These are phyloP conservation scores for Sistotremastrum suecicum DNA, from an alignment of 768 basidiomycete genomes.

Conservation along the genomic window DNA sequence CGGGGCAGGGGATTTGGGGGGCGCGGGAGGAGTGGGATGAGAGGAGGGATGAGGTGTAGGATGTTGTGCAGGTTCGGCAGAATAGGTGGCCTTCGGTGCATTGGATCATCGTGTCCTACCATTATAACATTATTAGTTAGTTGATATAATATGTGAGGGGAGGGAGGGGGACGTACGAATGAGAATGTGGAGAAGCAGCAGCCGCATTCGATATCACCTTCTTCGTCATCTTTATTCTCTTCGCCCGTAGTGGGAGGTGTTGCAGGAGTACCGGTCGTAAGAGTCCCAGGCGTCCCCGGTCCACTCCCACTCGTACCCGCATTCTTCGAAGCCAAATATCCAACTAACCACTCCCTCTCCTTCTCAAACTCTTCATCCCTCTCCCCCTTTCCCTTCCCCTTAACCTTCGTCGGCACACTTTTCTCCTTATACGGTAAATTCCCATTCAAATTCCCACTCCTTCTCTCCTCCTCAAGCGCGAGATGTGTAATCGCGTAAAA, in stretches of 20 bases:
- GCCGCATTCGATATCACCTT: constrained; percentile 68
- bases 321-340: constrained; percentile 17
- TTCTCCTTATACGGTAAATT: constrained; percentile 22
- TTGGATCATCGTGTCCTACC: constrained; percentile 71
- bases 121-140: background rate
- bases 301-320: constrained; percentile 7
- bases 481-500: constrained; percentile 61
- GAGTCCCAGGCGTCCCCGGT: constrained; percentile 17
- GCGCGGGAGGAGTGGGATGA: constrained; percentile 37
- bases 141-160: background rate
- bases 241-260: constrained; percentile 11
- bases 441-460: constrained; percentile 6
- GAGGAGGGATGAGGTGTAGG: constrained; percentile 54
- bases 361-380: constrained; percentile 31
- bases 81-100: constrained; percentile 86
- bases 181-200: constrained; percentile 70
- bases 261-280: constrained; percentile 9
- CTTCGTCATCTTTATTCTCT: constrained; percentile 32
- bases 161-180: constrained; percentile 36
- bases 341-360: constrained; percentile 32
- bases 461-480: constrained; percentile 27
- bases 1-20: constrained; percentile 64
- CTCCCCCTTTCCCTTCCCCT: constrained; percentile 19
- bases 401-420: constrained; percentile 25
- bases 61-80: constrained; percentile 55